Evolutionary conservation across 257 asterid genomes (phyloP).

Genomic region (Prunella vulgaris): DNA sequence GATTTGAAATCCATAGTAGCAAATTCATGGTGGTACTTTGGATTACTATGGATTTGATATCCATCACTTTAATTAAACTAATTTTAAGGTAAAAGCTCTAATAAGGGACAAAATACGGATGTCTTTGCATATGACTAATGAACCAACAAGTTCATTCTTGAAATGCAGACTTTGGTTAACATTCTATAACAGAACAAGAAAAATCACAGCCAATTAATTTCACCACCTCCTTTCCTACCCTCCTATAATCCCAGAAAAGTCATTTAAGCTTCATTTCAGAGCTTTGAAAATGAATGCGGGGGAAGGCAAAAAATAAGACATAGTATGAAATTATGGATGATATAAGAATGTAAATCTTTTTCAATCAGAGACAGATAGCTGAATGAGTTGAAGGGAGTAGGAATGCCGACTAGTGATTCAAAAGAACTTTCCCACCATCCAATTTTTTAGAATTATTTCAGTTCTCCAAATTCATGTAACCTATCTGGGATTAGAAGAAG

Average conservation of each 20-base stretch:
- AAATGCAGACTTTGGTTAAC: not conserved
- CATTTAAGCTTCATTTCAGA: not conserved
- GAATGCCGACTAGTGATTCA: not conserved
- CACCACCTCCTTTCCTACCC: not conserved
- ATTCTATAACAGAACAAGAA: not conserved
- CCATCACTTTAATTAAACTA: not conserved
- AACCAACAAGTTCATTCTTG: not conserved
- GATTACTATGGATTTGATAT: not conserved
- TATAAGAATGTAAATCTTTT: not conserved
- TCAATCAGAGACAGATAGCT: no score
- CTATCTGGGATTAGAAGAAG: not conserved
- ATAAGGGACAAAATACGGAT: not conserved
- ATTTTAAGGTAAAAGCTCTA: not conserved
- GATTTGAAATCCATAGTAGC: not conserved
- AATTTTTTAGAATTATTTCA: not conserved
- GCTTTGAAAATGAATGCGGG: not conserved
- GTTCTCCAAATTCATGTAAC: constrained; percentile 3
- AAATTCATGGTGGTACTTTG: not conserved
- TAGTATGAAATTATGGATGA: not conserved
- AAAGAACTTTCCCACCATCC: not conserved
- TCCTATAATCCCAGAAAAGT: not conserved
- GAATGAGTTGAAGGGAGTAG: not conserved
- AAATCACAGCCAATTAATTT: not conserved
- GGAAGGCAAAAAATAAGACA: not conserved
- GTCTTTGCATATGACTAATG: not conserved